phyloP scores from a whole-genome alignment of 73 alveolate species.

The Tetrahymena borealis region DNA sequence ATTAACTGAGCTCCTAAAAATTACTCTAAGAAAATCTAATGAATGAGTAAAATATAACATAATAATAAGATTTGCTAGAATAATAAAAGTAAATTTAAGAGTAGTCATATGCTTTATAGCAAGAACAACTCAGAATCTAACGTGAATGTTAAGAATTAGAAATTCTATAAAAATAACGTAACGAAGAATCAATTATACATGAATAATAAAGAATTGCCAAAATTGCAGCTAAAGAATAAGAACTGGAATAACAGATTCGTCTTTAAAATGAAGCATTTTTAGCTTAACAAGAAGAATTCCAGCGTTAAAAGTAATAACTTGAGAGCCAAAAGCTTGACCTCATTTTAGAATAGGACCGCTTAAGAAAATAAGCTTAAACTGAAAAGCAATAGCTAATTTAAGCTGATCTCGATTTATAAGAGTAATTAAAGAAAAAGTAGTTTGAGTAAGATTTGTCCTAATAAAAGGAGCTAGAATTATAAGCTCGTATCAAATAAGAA shows the following conservation, averaged over 20 bases:
- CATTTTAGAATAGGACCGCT: not conserved
- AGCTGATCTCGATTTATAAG: not conserved
- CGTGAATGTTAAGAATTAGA: not conserved
- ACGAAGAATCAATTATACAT: not conserved
- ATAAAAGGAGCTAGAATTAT: not conserved
- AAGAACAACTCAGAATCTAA: not conserved
- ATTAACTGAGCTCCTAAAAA: not conserved
- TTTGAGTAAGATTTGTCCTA: not conserved
- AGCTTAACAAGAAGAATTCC: not conserved
- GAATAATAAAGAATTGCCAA: not conserved
- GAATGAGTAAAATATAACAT: not conserved
- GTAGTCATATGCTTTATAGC: not conserved
- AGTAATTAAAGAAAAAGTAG: not conserved
- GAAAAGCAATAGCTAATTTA: not conserved
- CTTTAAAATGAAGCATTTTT: not conserved
- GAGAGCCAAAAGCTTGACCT: not conserved
- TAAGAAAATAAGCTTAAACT: not conserved
- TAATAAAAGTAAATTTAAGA: not conserved
- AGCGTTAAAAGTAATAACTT: not conserved
- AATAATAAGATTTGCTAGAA: not conserved
- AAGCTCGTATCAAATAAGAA: not conserved
- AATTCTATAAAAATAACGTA: not conserved
- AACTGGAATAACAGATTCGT: not conserved
- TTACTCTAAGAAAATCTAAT: not conserved
- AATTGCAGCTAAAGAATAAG: not conserved